Base-by-base conservation (phyloP, 1,284 basidiomycete genomes). In the Coniferiporia sulphurascens region DNA sequence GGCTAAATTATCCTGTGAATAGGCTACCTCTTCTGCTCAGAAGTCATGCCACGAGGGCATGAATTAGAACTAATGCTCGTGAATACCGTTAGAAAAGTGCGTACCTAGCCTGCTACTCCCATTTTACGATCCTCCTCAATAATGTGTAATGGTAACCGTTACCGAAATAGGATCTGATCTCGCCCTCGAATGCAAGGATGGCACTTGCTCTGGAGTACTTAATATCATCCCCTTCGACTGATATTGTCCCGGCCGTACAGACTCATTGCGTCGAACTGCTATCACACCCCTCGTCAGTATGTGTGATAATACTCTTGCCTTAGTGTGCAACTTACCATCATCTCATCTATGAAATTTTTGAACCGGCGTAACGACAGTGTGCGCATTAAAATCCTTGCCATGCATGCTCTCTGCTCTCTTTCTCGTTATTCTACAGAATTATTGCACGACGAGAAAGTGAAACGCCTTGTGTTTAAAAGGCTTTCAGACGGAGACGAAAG, bases 41-140 rank as follows among this genome's bases (percentile, higher is more conserved):
- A 89, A 67, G 71, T 87, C 17, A 88, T 92, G 85, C 79, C 82
- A 43, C 65, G 71, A 17, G 71, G 78, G 46, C 84, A 90, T 66
- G 87, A 89, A 63, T 74, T 91, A 32, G 80, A 83, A 60, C 74
- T 92, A n/a, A 89, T 92, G 88, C 75, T 92, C 12, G 84, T 92
- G 48, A 92, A 92, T 64, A 91, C 89, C 1, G 67, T 91, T 44
- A 84, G 89, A 62, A 91, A 91, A 78, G 89, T 85, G 35, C 22
- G 38, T 35, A 8, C 3, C 10, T 2, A 8, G 3, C n/a, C 9
- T 64, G 51, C 60, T 27, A 27, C 27, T 58, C n/a, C 22, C 27
- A 22, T 54, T 32, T 8, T 38, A 10, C 38, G 35, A 34, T 27
- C 43, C 38, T 35, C 55, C 21, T 53, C 49, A 5, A 17, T 50